Base-by-base conservation (phyloP, 1,139 yeast species). In the Lodderomyces metapsilosis region DNA sequence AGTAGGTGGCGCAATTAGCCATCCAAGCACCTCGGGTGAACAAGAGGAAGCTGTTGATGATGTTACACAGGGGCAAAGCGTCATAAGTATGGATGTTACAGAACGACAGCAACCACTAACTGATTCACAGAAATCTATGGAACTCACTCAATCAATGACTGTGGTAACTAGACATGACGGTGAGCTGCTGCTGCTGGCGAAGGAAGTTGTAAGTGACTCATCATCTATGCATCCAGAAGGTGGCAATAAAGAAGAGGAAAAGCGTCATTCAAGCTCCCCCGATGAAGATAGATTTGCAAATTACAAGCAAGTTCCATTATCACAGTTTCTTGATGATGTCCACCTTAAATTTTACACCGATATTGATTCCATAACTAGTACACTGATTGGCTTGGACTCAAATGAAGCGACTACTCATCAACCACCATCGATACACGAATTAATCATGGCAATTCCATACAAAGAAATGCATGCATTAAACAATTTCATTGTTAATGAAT, bases 261-360 rank as follows among this genome's bases (percentile, higher is more conserved):
- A n/a, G n/a, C n/a, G n/a, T n/a, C n/a, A n/a, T n/a, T n/a, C 22
- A 20, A 9, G 13, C 18, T 15, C 12, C 24, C 15, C 20, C 27
- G 25, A 28, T 28, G 32, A 28, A 28, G 18, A 39, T 23, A 53
- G 52, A 6, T 48, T 51, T 15, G 59, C 51, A 3, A 52, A 56
- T 20, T 61, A 62, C 37, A 41, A 39, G 2, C 69, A 73, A 4
- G 76, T 73, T 1, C 51, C 72, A 0, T 58, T 76, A 27, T 52
- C 62, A 1, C 62, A 66, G 16, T 79, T 80, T 43, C 58, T 80
- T 49, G 57, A 56, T 6, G 78, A 75, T 43, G 61, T 78, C 8
- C 74, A 75, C 0, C 67, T 79, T 12, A 70, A 71, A 36, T 80
- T 80, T 49, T 75, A 71, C 48, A 79, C 78, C 49, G 80, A 76